Base-by-base conservation (phyloP, 768 basidiomycete genomes). In the Austroboletus festivus region DNA sequence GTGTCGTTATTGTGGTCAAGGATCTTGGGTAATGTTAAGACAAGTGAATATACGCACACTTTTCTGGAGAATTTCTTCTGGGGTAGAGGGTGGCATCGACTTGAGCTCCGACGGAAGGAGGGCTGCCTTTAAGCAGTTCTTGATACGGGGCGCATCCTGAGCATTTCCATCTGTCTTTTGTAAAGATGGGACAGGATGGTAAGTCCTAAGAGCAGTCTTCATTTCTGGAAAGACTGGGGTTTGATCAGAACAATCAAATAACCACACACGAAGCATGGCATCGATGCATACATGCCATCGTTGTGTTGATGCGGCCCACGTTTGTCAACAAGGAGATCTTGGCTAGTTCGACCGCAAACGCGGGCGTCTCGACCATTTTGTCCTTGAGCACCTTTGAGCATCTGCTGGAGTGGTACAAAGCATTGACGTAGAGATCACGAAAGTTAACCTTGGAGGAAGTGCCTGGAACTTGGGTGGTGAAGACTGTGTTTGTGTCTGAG, bases 81-180 rank as follows among this genome's bases (percentile, higher is more conserved):
- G 86, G 3, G 81, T 85, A 19, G 85, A 81, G 12, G 89, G 88
- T 35, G 82, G 81, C 38, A 80, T 71, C 1, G 72, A 71, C 63
- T 78, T 83, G 53, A 76, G 69, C 61, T 94, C 91, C 44, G 77
- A 77, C 34, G 86, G 78, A 26, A 92, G 74, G 20, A 86, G 71
- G 28, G 86, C 85, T 33, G 86, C 89, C 63, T 93, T 93, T 43
- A 94, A 75, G 63, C 86, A 87, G 54, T 90, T 90, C 69, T 94
- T 94, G 68, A 94, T 89, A 51, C 92, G 81, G 19, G 92, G 91
- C 34, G 91, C 91, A 65, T 94, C 91, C 64, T 93, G 89, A 7
- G 89, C 81, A 64, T 92, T 91, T 16, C 86, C 87, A 55, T 86
- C 85, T 15, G 90, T 89, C 71, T 88, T 89, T 64, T 93, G 91